These are phyloP conservation scores for Gentiana macrophylla DNA, from an alignment of 257 asterid species.

Conservation along the genomic window DNA sequence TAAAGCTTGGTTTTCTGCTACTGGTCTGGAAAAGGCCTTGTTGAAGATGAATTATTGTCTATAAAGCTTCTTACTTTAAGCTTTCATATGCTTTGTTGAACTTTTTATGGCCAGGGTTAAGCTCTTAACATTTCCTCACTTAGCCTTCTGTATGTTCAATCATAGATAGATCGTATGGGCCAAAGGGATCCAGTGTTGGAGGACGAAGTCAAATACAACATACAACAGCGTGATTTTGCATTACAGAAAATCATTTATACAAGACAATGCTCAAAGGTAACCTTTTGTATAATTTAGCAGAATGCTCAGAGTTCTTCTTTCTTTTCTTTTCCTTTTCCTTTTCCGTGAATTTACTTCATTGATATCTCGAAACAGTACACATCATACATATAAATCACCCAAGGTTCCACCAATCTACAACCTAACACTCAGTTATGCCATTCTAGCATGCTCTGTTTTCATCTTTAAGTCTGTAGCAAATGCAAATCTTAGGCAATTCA, in stretches of 20 bases:
- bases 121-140: conserved; percentile 6
- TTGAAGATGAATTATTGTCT: too few relatives aligned
- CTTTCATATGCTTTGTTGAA: background rate
- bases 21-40: too few relatives aligned
- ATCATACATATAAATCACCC: too few relatives aligned
- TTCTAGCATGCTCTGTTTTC: too few relatives aligned
- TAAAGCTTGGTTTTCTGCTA: too few relatives aligned
- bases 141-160: conserved; percentile 8
- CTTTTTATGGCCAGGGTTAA: conserved; percentile 1
- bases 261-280: conserved; percentile 98
- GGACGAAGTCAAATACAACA: conserved; percentile 83
- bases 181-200: conserved; percentile 74
- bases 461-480: too few relatives aligned
- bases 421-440: too few relatives aligned
- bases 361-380: too few relatives aligned
- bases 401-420: too few relatives aligned
- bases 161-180: conserved; percentile 81
- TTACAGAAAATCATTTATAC: conserved; percentile 92
- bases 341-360: too few relatives aligned
- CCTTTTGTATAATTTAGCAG: conserved; percentile 7
- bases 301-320: background rate
- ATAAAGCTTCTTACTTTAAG: background rate
- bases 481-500: too few relatives aligned
- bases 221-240: conserved; percentile 84
- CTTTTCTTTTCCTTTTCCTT: too few relatives aligned